Base-by-base conservation (phyloP, 176 grass and related monocot species). In the Triticum aestivum region DNA sequence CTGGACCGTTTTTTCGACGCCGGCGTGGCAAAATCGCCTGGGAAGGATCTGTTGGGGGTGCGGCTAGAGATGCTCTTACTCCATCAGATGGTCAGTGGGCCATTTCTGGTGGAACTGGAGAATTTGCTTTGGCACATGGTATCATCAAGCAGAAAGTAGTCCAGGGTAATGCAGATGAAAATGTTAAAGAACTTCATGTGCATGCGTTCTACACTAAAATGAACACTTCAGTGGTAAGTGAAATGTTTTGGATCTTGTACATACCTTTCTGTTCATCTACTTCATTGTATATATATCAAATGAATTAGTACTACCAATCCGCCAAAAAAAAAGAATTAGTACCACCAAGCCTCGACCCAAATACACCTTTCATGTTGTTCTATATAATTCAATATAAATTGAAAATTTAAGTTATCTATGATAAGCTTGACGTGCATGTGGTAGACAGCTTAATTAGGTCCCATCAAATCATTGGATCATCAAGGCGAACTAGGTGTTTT, bases 51-150 rank as follows among this genome's bases (percentile, higher is more conserved):
- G 29, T 30, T 0, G 29, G 29, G 29, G 29, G 29, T 3, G 2
- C 29, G 29, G 29, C 29, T 30, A 2, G 29, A 30, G 29, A 30
- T 30, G 29, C 29, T 30, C 29, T 30, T 26, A 47, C 41, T 47
- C 39, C n/a, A 24, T 24, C 21, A 5, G 21, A 72, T n/a, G 41
- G 39, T 14, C n/a, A 74, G 21, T 74, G 41, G 41, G n/a, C 71
- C 39, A 74, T 74, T 8, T 26, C n/a, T 47, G 12, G n/a, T 74
- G 71, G 71, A 5, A 74, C 71, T 3, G 71, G 71, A n/a, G 41
- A 74, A 74, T 45, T 74, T 74, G 71, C 71, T 24, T 47, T 47
- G 71, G 71, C 71, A 42, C 71, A 74, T 74, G 39, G 71, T n/a
- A 27, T 74, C n/a, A 74, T 74, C 41, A 74, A 74, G 71, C 71